These are phyloP conservation scores for Crithidia acanthocephali DNA, from an alignment of 208 protist species.

Conservation along the genomic window DNA sequence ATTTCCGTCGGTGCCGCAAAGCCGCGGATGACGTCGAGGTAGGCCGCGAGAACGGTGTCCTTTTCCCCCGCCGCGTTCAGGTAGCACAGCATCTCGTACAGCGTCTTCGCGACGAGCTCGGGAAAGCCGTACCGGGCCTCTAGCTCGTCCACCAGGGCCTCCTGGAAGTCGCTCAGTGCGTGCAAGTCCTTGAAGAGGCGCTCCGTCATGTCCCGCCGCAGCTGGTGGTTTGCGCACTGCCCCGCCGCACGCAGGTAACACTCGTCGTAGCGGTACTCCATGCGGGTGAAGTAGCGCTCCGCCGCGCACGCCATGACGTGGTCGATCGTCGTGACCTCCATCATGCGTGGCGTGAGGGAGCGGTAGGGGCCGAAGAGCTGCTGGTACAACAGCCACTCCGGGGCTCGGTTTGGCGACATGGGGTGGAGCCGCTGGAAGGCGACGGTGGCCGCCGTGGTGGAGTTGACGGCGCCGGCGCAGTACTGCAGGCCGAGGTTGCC, in stretches of 20 bases:
- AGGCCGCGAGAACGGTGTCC: constrained; percentile 63
- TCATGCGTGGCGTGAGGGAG: constrained; percentile 77
- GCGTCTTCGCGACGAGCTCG: constrained; percentile 85
- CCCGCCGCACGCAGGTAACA: constrained; percentile 62
- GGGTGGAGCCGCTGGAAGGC: constrained; percentile 83
- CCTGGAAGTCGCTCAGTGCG: constrained; percentile 86
- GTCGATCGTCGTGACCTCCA: constrained; percentile 84
- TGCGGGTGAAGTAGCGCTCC: constrained; percentile 77
- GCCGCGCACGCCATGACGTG: constrained; percentile 79
- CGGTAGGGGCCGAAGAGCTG: constrained; percentile 79
- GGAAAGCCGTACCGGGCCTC: constrained; percentile 86
- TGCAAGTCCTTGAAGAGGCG: constrained; percentile 85
- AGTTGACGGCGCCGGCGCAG: constrained; percentile 64
- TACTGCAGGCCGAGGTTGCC: constrained; percentile 35
- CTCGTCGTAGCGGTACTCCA: constrained; percentile 77
- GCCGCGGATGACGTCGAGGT: constrained; percentile 83
- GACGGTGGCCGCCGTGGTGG: constrained; percentile 69
- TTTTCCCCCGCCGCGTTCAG: constrained; percentile 68
- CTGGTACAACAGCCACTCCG: constrained; percentile 88
- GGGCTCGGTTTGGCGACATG: constrained; percentile 81
- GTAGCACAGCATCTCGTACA: constrained; percentile 92
- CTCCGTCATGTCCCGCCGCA: constrained; percentile 69
- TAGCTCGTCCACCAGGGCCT: constrained; percentile 84
- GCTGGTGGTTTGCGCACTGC: constrained; percentile 72
- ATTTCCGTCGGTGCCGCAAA: constrained; percentile 84